Evolutionary conservation across 2,329 filamentous ascomycete species (phyloP).

Genomic region (Ascosphaera aggregata): DNA sequence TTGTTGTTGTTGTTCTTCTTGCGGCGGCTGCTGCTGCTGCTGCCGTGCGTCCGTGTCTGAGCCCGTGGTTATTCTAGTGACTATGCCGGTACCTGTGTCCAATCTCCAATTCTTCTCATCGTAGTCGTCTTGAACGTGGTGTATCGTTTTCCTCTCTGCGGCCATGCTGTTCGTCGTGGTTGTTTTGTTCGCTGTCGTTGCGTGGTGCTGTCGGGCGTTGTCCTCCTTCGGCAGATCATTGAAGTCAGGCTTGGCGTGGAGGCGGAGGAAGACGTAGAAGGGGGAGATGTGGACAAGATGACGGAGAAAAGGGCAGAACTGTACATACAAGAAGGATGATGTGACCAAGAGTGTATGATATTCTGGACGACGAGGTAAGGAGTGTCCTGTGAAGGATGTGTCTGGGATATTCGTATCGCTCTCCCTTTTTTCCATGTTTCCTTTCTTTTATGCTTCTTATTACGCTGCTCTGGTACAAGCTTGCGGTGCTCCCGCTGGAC

Average conservation of each 20-base stretch:
- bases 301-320: background rate
- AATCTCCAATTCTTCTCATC: too few relatives aligned
- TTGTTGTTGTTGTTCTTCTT: too few relatives aligned
- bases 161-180: too few relatives aligned
- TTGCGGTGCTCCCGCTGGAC: background rate
- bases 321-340: background rate
- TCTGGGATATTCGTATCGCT: background rate
- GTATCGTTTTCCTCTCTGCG: too few relatives aligned
- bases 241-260: constrained; percentile 3
- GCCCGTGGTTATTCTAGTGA: too few relatives aligned
- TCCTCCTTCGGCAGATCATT: constrained; percentile 1
- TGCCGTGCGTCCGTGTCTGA: too few relatives aligned
- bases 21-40: too few relatives aligned
- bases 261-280: background rate
- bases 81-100: too few relatives aligned
- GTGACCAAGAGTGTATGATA: background rate
- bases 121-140: too few relatives aligned
- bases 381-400: background rate
- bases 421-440: background rate
- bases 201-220: background rate
- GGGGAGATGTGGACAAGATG: background rate
- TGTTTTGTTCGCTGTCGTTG: background rate
- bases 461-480: background rate
- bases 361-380: background rate
- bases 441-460: background rate